A percentile compares a stretch with the other conserved stretches of the same genome.
Evolutionary conservation across 345 rosid genomes (phyloP).

Genomic region (Citrus inodora): DNA sequence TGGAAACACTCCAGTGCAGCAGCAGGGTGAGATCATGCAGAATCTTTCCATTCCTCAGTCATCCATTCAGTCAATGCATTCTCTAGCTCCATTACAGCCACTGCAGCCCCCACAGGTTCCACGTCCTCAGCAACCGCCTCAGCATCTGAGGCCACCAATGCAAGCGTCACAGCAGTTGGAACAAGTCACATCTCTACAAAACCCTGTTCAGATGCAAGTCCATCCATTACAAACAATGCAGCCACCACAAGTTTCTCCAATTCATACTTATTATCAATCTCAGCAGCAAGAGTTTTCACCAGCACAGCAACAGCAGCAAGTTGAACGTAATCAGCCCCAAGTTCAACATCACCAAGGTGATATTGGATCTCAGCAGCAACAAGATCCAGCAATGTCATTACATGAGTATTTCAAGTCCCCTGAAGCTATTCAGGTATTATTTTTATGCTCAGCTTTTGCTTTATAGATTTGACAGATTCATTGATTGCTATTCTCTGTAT

Average conservation of each 20-base stretch:
- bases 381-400: conserved; percentile 79
- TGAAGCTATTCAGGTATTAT: conserved; percentile 85
- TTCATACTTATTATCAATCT: conserved; percentile 57
- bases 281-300: conserved; percentile 72
- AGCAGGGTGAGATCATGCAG: conserved; percentile 61
- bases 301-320: conserved; percentile 59
- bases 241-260: conserved; percentile 55
- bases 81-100: conserved; percentile 62
- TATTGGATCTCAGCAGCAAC: conserved; percentile 54
- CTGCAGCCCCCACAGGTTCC: conserved; percentile 77
- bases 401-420: conserved; percentile 89
- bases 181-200: conserved; percentile 60
- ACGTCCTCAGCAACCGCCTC: conserved; percentile 82
- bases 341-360: conserved; percentile 58
- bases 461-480: not conserved
- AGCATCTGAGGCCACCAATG: conserved; percentile 65
- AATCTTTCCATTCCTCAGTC: conserved; percentile 50
- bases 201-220: conserved; percentile 55
- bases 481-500: not conserved
- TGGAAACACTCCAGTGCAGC: conserved; percentile 54
- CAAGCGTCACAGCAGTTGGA: conserved; percentile 64
- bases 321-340: conserved; percentile 43
- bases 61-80: conserved; percentile 54
- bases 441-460: not conserved
- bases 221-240: conserved; percentile 69